These are phyloP conservation scores for Kokia cookei DNA, from an alignment of 441 rosid genomes.

Conservation along the genomic window DNA sequence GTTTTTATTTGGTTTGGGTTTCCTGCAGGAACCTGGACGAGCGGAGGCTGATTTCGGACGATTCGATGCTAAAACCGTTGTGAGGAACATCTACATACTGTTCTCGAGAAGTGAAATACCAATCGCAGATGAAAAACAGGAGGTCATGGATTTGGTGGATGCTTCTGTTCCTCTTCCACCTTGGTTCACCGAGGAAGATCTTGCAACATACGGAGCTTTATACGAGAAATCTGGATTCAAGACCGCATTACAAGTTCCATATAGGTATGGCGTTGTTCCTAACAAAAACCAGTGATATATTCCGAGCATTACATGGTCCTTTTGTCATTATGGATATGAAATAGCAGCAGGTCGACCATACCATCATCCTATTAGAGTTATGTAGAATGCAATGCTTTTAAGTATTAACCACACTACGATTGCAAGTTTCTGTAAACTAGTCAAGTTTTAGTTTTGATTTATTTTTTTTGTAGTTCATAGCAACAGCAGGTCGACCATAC, in stretches of 20 bases:
- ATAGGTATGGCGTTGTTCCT: slow-evolving; percentile 26
- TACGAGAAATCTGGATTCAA: slow-evolving; percentile 51
- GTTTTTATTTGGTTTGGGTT: neutral
- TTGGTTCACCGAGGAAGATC: slow-evolving; percentile 54
- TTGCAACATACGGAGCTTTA: slow-evolving; percentile 34
- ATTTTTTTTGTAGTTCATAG: too few relatives aligned
- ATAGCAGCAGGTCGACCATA: neutral
- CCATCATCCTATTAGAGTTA: neutral
- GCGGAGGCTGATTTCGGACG: slow-evolving; percentile 63
- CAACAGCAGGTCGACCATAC: neutral
- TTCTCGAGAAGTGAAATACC: slow-evolving; percentile 48
- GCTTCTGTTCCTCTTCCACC: slow-evolving; percentile 49
- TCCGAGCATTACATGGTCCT: neutral
- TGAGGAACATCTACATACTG: slow-evolving; percentile 38
- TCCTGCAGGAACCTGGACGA: slow-evolving; percentile 38
- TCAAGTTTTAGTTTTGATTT: neutral
- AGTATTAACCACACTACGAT: neutral
- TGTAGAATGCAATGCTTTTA: neutral
- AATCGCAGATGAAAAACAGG: slow-evolving; percentile 42
- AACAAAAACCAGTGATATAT: neutral
- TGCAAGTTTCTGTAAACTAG: neutral
- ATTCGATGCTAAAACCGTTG: slow-evolving; percentile 49
- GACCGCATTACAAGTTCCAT: slow-evolving; percentile 51
- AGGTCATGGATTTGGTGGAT: slow-evolving; percentile 55
- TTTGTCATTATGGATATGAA: neutral